A percentile compares a stretch with the other conserved stretches of the same genome.
phyloP scores from a whole-genome alignment of 176 grass and related monocot genomes.

The Avena atlantica region DNA sequence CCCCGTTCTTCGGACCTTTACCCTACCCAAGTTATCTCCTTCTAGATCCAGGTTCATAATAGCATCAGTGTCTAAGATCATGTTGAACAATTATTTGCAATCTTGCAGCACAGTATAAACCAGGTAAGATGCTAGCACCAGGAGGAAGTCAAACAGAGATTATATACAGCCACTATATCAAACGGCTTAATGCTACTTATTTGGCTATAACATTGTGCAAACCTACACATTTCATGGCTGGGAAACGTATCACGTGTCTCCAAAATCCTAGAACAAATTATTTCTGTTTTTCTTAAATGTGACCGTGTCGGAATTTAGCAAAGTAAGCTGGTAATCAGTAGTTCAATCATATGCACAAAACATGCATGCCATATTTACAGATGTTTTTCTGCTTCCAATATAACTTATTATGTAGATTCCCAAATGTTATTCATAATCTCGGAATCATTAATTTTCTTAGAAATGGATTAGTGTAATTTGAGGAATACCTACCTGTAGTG shows the following conservation, averaged over 20 bases:
- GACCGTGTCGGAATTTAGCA: neutral
- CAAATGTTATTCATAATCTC: neutral
- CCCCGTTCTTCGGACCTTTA: neutral
- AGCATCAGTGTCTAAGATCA: neutral
- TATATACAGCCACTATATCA: neutral
- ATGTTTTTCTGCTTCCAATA: neutral
- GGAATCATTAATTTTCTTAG: neutral
- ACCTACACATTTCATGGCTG: neutral
- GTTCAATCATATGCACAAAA: slow-evolving; percentile 6
- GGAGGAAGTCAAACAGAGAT: neutral
- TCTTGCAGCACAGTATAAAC: neutral
- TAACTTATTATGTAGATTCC: neutral
- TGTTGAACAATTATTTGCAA: neutral
- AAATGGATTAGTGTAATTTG: neutral
- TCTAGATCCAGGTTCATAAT: neutral
- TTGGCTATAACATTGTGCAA: slow-evolving; percentile 14
- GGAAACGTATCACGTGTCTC: slow-evolving; percentile 12
- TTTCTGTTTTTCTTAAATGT: slow-evolving; percentile 3
- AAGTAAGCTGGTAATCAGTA: neutral
- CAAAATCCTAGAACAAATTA: neutral
- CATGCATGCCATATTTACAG: neutral
- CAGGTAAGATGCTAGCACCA: neutral
- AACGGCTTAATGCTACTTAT: neutral
- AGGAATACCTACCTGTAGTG: neutral
- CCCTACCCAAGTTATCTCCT: neutral